Evolutionary conservation across 139 green algal genomes (phyloP).

Genomic region (Ettlia oleoabundans): DNA sequence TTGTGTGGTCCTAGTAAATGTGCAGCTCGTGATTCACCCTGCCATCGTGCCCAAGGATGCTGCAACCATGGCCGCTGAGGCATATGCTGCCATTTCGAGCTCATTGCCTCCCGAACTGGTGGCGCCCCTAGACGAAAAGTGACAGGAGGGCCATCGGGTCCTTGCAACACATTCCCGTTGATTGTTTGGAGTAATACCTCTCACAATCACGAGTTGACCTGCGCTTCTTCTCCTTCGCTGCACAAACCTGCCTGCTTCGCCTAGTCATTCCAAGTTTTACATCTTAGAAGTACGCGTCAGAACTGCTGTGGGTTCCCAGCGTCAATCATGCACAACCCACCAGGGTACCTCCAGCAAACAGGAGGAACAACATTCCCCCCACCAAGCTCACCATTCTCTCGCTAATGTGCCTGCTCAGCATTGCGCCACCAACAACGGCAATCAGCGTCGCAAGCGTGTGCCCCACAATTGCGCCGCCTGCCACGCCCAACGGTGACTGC

Average conservation of each 20-base stretch:
- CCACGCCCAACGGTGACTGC: conserved; percentile 84
- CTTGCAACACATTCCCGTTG: no score
- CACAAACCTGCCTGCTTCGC: no score
- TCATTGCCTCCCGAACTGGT: conserved; percentile 39
- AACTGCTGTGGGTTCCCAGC: no score
- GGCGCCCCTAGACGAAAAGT: no score
- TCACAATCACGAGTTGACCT: no score
- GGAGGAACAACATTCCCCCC: conserved; percentile 87
- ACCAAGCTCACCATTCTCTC: conserved; percentile 87
- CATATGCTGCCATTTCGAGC: conserved; percentile 26
- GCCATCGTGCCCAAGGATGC: conserved; percentile 28
- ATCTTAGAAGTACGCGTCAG: no score
- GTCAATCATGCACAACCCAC: no score
- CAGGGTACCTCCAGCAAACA: no score
- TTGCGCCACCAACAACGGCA: conserved; percentile 87
- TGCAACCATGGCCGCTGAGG: conserved; percentile 32
- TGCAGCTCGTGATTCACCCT: conserved; percentile 42
- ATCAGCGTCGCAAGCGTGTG: conserved; percentile 92
- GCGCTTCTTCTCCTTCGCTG: no score
- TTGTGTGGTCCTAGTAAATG: background rate
- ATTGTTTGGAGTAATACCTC: no score
- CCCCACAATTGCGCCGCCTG: conserved; percentile 84
- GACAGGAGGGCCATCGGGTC: no score
- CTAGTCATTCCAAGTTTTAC: no score
- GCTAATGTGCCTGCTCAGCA: conserved; percentile 86